Evolutionary conservation across 2,329 filamentous ascomycete genomes (phyloP), one percentile per base, ranked within the genome.

Genomic region (Cadophora gregata): DNA sequence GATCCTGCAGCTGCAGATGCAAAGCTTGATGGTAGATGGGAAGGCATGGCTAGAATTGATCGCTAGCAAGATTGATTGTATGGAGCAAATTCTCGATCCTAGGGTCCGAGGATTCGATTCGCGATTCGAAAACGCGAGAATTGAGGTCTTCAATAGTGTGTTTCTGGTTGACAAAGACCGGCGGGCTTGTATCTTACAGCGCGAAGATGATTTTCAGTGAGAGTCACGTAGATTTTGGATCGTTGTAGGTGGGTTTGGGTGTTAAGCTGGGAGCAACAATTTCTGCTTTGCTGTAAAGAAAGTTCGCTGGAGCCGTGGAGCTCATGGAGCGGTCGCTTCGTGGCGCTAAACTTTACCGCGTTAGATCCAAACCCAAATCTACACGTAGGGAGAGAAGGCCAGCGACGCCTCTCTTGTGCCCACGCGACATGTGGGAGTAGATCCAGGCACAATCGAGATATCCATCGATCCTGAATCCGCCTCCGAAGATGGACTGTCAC

Each of bases 1-100:
- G 83, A 81, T 75, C 85, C 89, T 79, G 91, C 91, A 78, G 91
- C 91, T 75, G 91, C 91, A 77, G 91, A 93, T 78, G 91, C 91
- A 81, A 94, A 94, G 84, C 90, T 93, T 75, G 91, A 93, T 75
- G 90, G 89, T 79, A 93, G 86, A 82, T 91, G 89, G 78, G 89
- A 88, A 82, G 90, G 87, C 90, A 93, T 86, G 59, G 50, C 33
- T 63, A 51, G 38, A 33, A 67, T 75, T 68, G 66, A 69, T 72
- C 51, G 67, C 64, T 62, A 62, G 63, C 50, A 67, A 25, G 63
- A 60, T 67, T 55, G 64, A 65, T 27, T 31, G 48, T 55, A 8
- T 60, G 66, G 63, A 53, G 48, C 50, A 67, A 64, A 64, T 47
- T 63, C 61, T 63, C 36, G 48, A 55, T 50, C 50, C 48, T 59